phyloP scores from a whole-genome alignment of 768 basidiomycete genomes.

The Tremella fuciformis region DNA sequence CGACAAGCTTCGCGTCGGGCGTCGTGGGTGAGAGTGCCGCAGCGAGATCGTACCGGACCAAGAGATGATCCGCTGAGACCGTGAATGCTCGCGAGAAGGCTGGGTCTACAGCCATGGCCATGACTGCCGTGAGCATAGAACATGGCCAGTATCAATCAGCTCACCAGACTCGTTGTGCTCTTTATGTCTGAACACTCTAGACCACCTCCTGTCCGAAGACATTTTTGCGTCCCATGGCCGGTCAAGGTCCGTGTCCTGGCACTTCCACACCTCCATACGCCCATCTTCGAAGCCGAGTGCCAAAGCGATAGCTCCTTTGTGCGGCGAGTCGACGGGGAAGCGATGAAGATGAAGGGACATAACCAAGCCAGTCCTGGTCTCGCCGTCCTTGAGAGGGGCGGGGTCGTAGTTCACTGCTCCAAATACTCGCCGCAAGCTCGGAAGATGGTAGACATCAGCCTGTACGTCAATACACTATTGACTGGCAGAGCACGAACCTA shows the following conservation, averaged over 20 bases:
- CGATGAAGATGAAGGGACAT: constrained; percentile 78
- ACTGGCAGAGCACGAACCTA: not conserved
- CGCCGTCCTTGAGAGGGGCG: not conserved
- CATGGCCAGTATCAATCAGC: constrained; percentile 16
- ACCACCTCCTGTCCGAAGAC: constrained; percentile 42
- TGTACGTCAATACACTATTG: not conserved
- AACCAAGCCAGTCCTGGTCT: constrained; percentile 57
- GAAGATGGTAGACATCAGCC: constrained; percentile 78
- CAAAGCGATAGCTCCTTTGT: constrained; percentile 56
- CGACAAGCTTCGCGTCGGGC: constrained; percentile 48
- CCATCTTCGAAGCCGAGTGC: constrained; percentile 83
- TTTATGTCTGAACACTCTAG: constrained; percentile 45
- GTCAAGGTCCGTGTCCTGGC: constrained; percentile 5
- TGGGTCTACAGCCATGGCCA: constrained; percentile 74
- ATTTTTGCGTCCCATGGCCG: constrained; percentile 13
- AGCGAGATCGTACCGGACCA: constrained; percentile 42
- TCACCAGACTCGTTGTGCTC: constrained; percentile 54
- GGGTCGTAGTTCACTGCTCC: constrained; percentile 66
- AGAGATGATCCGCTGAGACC: constrained; percentile 75
- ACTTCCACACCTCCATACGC: constrained; percentile 62
- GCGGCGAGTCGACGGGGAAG: constrained; percentile 5
- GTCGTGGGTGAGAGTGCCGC: not conserved
- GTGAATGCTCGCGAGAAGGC: constrained; percentile 65
- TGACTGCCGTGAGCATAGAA: constrained; percentile 58
- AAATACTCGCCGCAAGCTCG: constrained; percentile 66